Evolutionary conservation across 495 filamentous ascomycete species (phyloP), one percentile per base, ranked within the genome.

Genomic region (Talaromyces ruber): DNA sequence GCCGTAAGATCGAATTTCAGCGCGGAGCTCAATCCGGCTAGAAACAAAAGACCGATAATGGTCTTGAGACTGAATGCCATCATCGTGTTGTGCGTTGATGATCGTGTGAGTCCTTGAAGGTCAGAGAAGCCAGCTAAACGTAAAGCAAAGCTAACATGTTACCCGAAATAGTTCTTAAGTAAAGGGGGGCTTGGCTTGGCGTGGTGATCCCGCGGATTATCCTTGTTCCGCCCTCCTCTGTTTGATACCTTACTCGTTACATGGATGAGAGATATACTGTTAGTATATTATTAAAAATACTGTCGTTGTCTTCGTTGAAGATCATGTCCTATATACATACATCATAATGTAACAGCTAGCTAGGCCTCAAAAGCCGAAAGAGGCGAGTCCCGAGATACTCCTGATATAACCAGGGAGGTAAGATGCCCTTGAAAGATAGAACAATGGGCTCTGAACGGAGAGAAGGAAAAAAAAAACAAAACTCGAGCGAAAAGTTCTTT

Each of bases 1-100:
- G 94, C 91, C 67, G 84, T 72, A 60, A 98, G 82, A 65, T 98
- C 95, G 82, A 98, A 98, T 76, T 96, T 97, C 62, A 98, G 82
- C 30, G 92, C 92, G 58, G 84, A 79, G 59, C 59, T 32, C 25
- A 60, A 16, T 21, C 39, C n/a, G 22, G 28, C 12, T 9, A 85
- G 77, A 63, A 88, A 75, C 29, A 74, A 65, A 2, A 79, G 62
- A 43, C 68, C 53, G 53, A 78, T 61, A 60, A 76, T 58, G 57
- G 72, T 73, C 72, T 66, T 72, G 70, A 74, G 69, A 22, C 65
- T 74, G 60, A 74, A 63, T 61, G 62, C 65, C 61, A 69, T 63
- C 64, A 66, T 73, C 72, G 76, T 72, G 9, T 16, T 60, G 43
- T 14, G n/a, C 8, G 22, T 6, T 28, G 9, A n/a, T 26, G 7